Conservation (phyloP, 192 early-diverging fungal genomes). For the Linnemannia zychae region DNA sequence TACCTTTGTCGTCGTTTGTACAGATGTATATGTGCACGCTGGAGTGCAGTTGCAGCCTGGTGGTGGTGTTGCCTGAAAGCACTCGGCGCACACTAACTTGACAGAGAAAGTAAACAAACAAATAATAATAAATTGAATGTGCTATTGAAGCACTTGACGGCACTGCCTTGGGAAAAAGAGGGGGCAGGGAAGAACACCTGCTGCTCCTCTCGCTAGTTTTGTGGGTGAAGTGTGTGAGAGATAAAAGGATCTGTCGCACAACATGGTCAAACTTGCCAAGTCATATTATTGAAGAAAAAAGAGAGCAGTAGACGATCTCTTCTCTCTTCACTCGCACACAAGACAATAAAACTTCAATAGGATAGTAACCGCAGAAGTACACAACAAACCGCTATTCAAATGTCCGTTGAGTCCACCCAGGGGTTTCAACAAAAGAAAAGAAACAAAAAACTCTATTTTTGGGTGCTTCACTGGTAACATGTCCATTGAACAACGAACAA, state of each 20-base stretch:
- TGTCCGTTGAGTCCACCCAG: not conserved
- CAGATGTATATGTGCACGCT: too few species aligned
- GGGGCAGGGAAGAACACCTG: not conserved
- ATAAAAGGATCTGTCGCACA: not conserved
- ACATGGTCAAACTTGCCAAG: not conserved
- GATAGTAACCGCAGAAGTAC: not conserved
- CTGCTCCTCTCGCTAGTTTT: not conserved
- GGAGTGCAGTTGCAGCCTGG: too few species aligned
- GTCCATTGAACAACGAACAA: not conserved
- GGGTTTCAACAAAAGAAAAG: not conserved
- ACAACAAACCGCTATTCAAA: not conserved
- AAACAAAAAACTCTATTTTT: constrained; percentile 9
- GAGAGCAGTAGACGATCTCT: not conserved
- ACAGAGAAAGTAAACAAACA: not conserved
- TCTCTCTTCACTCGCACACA: not conserved
- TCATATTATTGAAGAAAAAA: not conserved
- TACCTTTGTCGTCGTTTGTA: constrained; percentile 8
- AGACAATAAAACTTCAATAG: not conserved
- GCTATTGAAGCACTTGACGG: not conserved
- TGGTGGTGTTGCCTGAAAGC: too few species aligned
- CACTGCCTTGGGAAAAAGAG: not conserved
- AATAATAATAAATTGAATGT: not conserved
- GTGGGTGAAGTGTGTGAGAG: not conserved
- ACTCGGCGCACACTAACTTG: too few species aligned
- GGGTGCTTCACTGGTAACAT: not conserved